A percentile compares a stretch with the other conserved stretches of the same genome.
phyloP scores from a whole-genome alignment of 2,329 filamentous ascomycete species.

The Botrytis fabae region DNA sequence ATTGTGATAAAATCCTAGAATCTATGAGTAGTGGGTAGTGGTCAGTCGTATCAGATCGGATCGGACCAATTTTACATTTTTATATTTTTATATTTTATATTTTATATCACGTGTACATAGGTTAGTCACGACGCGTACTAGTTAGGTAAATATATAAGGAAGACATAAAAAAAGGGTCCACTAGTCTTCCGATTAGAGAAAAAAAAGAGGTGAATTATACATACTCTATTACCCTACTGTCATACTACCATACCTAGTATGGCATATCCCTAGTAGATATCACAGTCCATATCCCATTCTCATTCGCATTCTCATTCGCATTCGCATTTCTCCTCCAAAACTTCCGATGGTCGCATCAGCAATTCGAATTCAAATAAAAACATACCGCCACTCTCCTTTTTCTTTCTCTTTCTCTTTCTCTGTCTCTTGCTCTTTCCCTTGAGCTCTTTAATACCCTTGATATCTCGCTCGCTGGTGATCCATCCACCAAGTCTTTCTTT shows the following conservation, averaged over 20 bases:
- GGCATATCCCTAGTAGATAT: background rate
- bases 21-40: background rate
- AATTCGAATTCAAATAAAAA: background rate
- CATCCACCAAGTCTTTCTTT: slow-evolving; percentile 1
- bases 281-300: background rate
- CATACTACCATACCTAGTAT: background rate
- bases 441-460: background rate
- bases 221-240: background rate
- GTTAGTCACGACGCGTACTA: too few species aligned
- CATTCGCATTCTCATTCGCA: background rate
- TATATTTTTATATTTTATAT: background rate
- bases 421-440: background rate
- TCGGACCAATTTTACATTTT: background rate
- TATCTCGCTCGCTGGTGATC: background rate
- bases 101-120: too few species aligned
- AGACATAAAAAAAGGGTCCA: background rate
- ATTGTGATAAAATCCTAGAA: background rate
- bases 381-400: slow-evolving; percentile 16
- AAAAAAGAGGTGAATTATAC: background rate
- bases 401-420: background rate
- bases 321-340: background rate
- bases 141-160: too few species aligned
- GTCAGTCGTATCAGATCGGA: background rate
- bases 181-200: background rate
- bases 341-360: background rate